Evolutionary conservation across 1,284 basidiomycete species (phyloP), one percentile per base, ranked within the genome.

Genomic region (Caloboletus inedulis): DNA sequence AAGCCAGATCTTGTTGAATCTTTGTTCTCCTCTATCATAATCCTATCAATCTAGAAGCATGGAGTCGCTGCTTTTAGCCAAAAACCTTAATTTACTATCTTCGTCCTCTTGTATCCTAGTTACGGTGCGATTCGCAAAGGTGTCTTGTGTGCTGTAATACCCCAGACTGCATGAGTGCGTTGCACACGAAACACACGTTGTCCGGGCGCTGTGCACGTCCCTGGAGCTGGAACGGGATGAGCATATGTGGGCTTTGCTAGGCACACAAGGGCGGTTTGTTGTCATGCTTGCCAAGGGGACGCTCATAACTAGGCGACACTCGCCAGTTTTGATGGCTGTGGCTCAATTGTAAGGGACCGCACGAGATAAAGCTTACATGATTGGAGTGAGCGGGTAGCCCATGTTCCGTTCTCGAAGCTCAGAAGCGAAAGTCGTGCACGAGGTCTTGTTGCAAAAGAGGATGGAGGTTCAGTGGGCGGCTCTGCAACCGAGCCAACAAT

Each of bases 71-170:
- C 53, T 35, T 68, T 64, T 63, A 63, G 65, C 37, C 49, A 65
- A 64, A 64, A 64, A 64, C 66, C 55, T 63, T 64, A 68, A 66
- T 49, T 60, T 57, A 21, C 51, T 51, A 51, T 62, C 54, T 31
- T 68, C 57, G 57, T 54, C 65, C 61, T 52, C 49, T 43, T 68
- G 43, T 34, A 60, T 64, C 50, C 49, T 55, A 27, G 65, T 52
- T 54, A 61, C 54, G 19, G 44, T 51, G 59, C 42, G 50, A 52
- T 60, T 53, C 29, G 18, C 39, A 49, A 52, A 49, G 52, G 59
- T 30, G 23, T 36, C 45, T 36, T 43, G 54, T 19, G 59, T 55
- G 56, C 50, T 63, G 55, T 58, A 46, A 54, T 57, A 43, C 52
- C 49, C 54, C 53, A 58, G 53, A 53, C 23, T 25, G 47, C 46